Base-by-base conservation (phyloP, 1,139 yeast genomes). In the Candida gigantensis region DNA sequence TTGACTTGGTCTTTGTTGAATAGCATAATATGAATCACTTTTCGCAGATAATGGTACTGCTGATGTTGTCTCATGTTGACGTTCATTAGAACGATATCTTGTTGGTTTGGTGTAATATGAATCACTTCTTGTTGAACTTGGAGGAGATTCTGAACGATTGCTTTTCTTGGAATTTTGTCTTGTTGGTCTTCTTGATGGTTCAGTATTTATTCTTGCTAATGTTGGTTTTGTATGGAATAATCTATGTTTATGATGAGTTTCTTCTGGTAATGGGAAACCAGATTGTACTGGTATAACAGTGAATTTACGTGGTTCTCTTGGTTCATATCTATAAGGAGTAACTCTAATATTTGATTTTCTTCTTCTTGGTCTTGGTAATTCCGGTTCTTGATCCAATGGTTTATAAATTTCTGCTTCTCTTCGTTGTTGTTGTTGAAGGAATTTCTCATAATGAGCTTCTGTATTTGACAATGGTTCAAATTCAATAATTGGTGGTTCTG, bases 281-380 rank as follows among this genome's bases (percentile, higher is more conserved):
- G 15, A 16, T 7, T 15, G 11, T 8, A 18, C 11, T 6, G 33
- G 33, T 11, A 30, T 18, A 5, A 28, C 31, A 18, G 19, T 23
- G 14, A 21, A 26, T 12, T 26, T 33, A 12, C 17, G 26, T 3
- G 23, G 23, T 3, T 24, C 26, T 15, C 42, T 16, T 7, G 32
- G 40, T 13, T 37, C 46, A 29, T 13, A 34, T 26, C 44, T 35
- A 29, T 35, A 46, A n/a, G 50, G 50, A 19, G 43, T 37, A 6
- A 43, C 49, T 32, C 40, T 41, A 16, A 44, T 42, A 24, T 32
- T 34, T 12, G 49, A 42, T 10, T 28, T 20, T 30, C 40, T 27
- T 28, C 43, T 37, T 28, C 37, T 36, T 16, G 33, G 35, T 24
- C 23, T 27, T 17, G 35, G 33, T 10, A 37, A 38, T 35, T 32